Percentiles rank a stretch among this genome's conserved stretches.
These are phyloP conservation scores for Lipomyces starkeyi DNA, from an alignment of 805 yeast genomes.

Conservation along the genomic window DNA sequence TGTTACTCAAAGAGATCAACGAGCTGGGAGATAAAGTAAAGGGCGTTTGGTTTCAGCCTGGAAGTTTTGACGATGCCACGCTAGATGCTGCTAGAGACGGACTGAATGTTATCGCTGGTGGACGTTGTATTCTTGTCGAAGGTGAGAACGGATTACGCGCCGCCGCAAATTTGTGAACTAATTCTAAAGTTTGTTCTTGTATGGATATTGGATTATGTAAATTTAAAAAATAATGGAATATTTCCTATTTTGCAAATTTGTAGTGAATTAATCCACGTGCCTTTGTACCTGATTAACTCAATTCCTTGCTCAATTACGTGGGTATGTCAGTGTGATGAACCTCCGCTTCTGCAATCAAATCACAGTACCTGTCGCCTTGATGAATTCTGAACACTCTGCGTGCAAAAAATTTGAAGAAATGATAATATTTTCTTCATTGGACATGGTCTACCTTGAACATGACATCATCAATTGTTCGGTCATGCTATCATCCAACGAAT, in stretches of 20 bases:
- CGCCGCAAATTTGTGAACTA: conserved; percentile 25
- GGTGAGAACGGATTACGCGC: conserved; percentile 55
- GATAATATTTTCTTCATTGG: no score
- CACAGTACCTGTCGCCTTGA: no score
- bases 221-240: neutral
- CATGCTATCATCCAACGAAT: no score
- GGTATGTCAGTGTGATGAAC: no score
- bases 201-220: no score
- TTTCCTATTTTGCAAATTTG: neutral
- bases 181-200: neutral
- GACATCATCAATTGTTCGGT: no score
- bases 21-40: conserved; percentile 48
- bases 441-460: no score
- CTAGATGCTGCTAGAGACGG: conserved; percentile 48
- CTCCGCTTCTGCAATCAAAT: no score
- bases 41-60: conserved; percentile 86
- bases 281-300: neutral
- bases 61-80: conserved; percentile 64
- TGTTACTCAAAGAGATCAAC: conserved; percentile 51
- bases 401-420: no score
- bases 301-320: neutral
- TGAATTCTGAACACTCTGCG: no score
- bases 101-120: conserved; percentile 53
- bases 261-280: neutral
- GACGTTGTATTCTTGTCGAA: conserved; percentile 71